Evolutionary conservation across 768 basidiomycete species (phyloP), one percentile per base, ranked within the genome.

Genomic region (Trametes cingulata): DNA sequence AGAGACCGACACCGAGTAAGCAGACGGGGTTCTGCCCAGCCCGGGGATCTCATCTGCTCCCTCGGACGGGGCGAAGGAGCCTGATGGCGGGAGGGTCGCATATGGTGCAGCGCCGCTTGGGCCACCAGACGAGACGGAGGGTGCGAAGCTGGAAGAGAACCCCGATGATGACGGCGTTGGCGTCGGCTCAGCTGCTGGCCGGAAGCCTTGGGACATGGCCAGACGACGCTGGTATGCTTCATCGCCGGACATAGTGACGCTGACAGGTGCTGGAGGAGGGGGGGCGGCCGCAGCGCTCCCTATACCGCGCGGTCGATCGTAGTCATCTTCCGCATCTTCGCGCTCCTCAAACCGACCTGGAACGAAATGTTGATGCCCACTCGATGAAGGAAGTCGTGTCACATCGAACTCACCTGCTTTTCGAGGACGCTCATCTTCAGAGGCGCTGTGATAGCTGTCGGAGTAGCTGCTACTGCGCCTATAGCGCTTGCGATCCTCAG

Each of bases 141-240:
- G 37, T 5, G 43, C 19, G 14, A 25, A 29, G 10, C 20, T 22
- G 12, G 43, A 17, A 1, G 46, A n/a, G 2, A 51, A 25, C 10
- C 49, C 10, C n/a, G 48, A 20, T 14, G 52, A 24, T 33, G 60
- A 7, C 6, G 56, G 39, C 10, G 52, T 43, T 14, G 52, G 27
- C 19, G 62, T 35, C 14, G 56, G 37, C 37, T 53, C 58, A 17
- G 50, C 19, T 19, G 50, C 19, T 19, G 65, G 66, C n/a, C 62
- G 64, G 40, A 62, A 61, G 27, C 72, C 74, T n/a, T 69, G 60
- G 9, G 85, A 85, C 80, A 92, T 76, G n/a, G 86, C 87, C 12
- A 90, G 75, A 13, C 90, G 84, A 41, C 87, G 85, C 64, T 86
- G 85, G 68, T 85, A 92, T 1, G 87, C 90, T 68, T 91, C 91